Base-by-base conservation (phyloP, 306 rosid genomes). In the Cucumis hystrix region DNA sequence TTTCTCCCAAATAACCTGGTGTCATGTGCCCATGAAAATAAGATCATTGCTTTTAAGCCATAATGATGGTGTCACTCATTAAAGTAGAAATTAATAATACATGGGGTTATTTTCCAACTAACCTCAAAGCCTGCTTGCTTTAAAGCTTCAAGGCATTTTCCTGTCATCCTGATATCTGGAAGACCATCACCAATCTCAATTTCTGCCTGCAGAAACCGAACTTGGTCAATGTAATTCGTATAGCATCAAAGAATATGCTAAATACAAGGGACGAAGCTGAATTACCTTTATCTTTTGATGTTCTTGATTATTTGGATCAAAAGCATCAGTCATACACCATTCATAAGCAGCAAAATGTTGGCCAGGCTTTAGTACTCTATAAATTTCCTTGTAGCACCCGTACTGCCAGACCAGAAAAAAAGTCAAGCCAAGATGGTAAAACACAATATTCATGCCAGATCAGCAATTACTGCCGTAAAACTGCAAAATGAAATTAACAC, bases 61-160 rank as follows among this genome's bases (percentile, higher is more conserved):
- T 52, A 61, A 37, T 16, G 74, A 37, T 16, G 74, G 60, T 76
- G 66, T 51, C 75, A 57, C 55, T 30, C 55, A 10, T 17, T 74
- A 60, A 56, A 39, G 43, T 20, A 70, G 16, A 65, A 30, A 83
- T 66, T 75, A 80, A 59, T 39, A 18, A 8, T 20, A 4, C 37
- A 77, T 23, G 60, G 40, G 41, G 57, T 75, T 51, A 6, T 60
- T 64, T 40, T 21, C 74, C 33, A 64, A 77, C 91, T 73, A 74
- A 95, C 99, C 99, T 95, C 97, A 88, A 95, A 95, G 74, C 97
- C 93, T 17, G 99, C 97, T 91, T 89, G 92, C 80, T 88, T 88
- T 55, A 95, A 83, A 83, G 99, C 97, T 86, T 89, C 96, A 74
- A 92, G 84, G 84, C 99, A 95, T 83, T 92, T 87, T 47, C 87